Conservation (phyloP, 345 rosid genomes). For the Populus pruinosa region DNA sequence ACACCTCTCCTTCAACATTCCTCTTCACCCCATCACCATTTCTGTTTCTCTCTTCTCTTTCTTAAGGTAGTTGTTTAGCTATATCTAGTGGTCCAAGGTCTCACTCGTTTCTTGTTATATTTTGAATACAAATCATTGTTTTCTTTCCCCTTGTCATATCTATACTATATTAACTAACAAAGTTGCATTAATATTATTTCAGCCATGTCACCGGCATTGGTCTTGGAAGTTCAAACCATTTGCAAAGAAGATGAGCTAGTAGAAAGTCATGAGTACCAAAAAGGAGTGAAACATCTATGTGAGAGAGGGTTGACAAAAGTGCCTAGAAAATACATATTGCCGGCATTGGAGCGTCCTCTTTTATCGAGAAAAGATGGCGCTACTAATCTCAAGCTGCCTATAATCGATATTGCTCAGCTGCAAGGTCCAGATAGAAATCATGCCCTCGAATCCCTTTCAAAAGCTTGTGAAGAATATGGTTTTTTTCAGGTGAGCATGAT, state of each 20-base stretch:
- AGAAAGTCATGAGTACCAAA: slow-evolving; percentile 20
- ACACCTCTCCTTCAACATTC: not conserved
- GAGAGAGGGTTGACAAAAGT: slow-evolving; percentile 28
- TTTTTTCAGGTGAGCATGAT: slow-evolving; percentile 31
- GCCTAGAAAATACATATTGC: slow-evolving; percentile 35
- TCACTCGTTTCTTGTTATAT: not conserved
- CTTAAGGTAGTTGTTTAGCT: not conserved
- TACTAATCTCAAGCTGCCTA: slow-evolving; percentile 20
- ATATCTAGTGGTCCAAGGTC: not conserved
- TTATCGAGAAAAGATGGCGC: not conserved
- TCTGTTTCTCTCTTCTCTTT: not conserved
- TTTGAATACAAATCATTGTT: not conserved
- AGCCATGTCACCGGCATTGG: slow-evolving; percentile 18
- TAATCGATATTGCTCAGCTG: slow-evolving; percentile 32
- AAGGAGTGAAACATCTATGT: slow-evolving; percentile 33
- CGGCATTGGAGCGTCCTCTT: slow-evolving; percentile 28
- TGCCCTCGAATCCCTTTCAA: slow-evolving; percentile 24
- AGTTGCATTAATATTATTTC: too few species aligned
- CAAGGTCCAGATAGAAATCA: slow-evolving; percentile 24
- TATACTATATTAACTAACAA: not conserved
- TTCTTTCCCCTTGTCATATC: too few species aligned
- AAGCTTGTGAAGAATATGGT: slow-evolving; percentile 39
- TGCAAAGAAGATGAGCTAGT: slow-evolving; percentile 2
- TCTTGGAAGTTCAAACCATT: not conserved
- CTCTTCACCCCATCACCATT: too few species aligned